phyloP scores from a whole-genome alignment of 352 stramenopile species.

The Pythium aquatile region DNA sequence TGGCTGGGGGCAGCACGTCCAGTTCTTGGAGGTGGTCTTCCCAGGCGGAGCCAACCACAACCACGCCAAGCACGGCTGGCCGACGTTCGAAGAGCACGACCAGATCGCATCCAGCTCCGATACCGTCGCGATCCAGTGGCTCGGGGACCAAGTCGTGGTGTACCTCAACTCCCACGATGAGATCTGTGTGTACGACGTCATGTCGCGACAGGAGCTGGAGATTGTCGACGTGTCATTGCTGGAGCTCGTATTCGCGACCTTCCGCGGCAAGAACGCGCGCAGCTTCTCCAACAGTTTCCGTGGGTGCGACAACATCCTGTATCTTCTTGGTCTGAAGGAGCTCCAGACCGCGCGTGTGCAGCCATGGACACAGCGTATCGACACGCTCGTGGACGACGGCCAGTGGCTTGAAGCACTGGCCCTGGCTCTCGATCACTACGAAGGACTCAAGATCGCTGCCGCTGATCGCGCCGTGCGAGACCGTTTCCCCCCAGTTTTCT shows the following conservation, averaged over 20 bases:
- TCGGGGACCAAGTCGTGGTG: slow-evolving; percentile 94
- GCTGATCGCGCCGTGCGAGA: slow-evolving; percentile 79
- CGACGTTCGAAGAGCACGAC: slow-evolving; percentile 93
- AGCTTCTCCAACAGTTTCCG: slow-evolving; percentile 90
- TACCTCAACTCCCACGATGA: slow-evolving; percentile 95
- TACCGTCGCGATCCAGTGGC: slow-evolving; percentile 94
- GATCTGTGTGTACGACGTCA: slow-evolving; percentile 96
- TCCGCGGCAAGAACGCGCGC: slow-evolving; percentile 76
- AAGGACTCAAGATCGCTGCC: slow-evolving; percentile 85
- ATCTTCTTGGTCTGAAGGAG: slow-evolving; percentile 92
- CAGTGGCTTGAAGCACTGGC: slow-evolving; percentile 97
- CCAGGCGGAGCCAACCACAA: slow-evolving; percentile 66
- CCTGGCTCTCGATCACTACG: slow-evolving; percentile 95
- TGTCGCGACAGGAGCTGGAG: slow-evolving; percentile 94
- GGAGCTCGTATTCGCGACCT: slow-evolving; percentile 93
- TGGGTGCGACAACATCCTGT: slow-evolving; percentile 92
- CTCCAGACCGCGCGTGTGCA: slow-evolving; percentile 90
- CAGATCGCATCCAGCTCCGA: slow-evolving; percentile 89
- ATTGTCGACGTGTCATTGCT: slow-evolving; percentile 93
- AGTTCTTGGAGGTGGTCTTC: slow-evolving; percentile 91
- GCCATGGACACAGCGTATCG: slow-evolving; percentile 92
- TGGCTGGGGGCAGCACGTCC: slow-evolving; percentile 92
- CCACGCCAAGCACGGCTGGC: slow-evolving; percentile 88
- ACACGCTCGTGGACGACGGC: slow-evolving; percentile 93
- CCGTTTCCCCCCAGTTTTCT: slow-evolving; percentile 86